Percentiles rank a stretch among this genome's conserved stretches.
phyloP scores from a whole-genome alignment of 2,329 filamentous ascomycete species.

The Pseudocercospora pini-densiflorae region DNA sequence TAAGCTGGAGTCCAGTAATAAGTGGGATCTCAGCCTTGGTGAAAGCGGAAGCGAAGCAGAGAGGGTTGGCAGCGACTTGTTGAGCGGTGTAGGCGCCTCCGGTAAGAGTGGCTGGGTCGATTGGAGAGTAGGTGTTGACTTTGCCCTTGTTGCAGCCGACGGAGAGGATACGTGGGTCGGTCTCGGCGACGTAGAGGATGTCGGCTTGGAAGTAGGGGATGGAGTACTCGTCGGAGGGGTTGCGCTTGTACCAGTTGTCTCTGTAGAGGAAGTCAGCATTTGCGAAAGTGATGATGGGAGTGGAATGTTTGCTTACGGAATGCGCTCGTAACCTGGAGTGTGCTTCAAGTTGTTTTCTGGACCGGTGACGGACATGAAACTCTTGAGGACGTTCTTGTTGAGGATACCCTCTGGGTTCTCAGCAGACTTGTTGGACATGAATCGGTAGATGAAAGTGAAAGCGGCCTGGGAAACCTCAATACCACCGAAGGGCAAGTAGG shows the following conservation, averaged over 20 bases:
- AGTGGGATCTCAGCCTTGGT: constrained; percentile 29
- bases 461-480: constrained; percentile 38
- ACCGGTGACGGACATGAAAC: constrained; percentile 46
- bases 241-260: constrained; percentile 45
- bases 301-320: constrained; percentile 44
- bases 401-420: constrained; percentile 45
- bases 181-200: constrained; percentile 35
- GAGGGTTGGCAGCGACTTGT: constrained; percentile 32
- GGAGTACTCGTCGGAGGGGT: constrained; percentile 39
- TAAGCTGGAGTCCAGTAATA: constrained; percentile 26
- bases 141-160: constrained; percentile 45
- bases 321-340: constrained; percentile 44
- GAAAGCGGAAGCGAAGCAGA: constrained; percentile 36
- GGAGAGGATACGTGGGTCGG: constrained; percentile 35
- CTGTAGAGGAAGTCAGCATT: constrained; percentile 31
- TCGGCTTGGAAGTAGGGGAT: constrained; percentile 34
- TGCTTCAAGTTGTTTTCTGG: constrained; percentile 38
- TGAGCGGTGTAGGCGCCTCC: constrained; percentile 49
- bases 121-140: constrained; percentile 40
- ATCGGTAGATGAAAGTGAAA: constrained; percentile 43
- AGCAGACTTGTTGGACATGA: constrained; percentile 47
- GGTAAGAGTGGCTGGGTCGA: constrained; percentile 43
- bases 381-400: constrained; percentile 44
- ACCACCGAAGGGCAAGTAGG: constrained; percentile 36
- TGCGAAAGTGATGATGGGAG: constrained; percentile 31